Evolutionary conservation across 257 asterid species (phyloP).

Genomic region (Galeopsis tetrahit): DNA sequence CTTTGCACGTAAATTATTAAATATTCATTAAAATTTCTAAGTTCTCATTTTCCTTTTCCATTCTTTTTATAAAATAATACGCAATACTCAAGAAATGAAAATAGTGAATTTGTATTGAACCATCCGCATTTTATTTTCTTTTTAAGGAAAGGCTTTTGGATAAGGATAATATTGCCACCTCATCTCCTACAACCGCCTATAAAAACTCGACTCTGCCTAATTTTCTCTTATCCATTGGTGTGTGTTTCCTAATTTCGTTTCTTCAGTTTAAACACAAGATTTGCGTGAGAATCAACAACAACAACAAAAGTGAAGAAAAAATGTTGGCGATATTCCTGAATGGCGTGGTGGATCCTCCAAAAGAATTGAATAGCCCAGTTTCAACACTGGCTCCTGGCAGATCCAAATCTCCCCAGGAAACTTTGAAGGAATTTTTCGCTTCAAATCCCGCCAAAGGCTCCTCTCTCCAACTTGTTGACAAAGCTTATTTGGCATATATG

Average conservation of each 20-base stretch:
- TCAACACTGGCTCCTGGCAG: constrained; percentile 34
- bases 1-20: no score
- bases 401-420: constrained; percentile 52
- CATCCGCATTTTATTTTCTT: no score
- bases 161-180: constrained; percentile 44
- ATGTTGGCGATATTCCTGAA: constrained; percentile 88
- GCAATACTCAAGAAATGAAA: no score
- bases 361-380: constrained; percentile 79
- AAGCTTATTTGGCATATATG: constrained; percentile 65
- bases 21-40: no score
- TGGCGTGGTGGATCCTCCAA: constrained; percentile 75
- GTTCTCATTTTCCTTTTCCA: no score
- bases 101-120: no score
- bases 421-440: constrained; percentile 62
- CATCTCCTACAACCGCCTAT: constrained; percentile 15
- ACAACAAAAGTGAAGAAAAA: not conserved
- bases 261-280: not conserved
- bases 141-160: no score
- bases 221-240: constrained; percentile 33
- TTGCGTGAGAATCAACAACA: not conserved
- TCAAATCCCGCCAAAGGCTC: constrained; percentile 55
- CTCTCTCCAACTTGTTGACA: constrained; percentile 63
- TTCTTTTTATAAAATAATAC: no score
- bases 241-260: not conserved
- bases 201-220: constrained; percentile 36